Base-by-base conservation (phyloP, 208 protist genomes). In the Acanthamoeba healyi region DNA sequence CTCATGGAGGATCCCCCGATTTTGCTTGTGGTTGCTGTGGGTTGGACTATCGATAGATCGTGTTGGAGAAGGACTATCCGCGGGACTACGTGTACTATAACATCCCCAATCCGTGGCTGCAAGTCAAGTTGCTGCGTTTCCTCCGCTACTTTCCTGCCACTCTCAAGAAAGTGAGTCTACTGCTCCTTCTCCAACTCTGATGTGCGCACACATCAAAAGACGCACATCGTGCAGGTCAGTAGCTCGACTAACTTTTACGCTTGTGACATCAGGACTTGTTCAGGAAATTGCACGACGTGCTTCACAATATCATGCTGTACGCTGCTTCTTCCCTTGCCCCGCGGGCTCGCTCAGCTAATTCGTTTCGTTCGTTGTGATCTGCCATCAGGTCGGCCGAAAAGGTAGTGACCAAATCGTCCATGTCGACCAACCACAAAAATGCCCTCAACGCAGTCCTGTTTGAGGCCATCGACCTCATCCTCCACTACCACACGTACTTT, bases 81-180 rank as follows among this genome's bases (percentile, higher is more conserved):
- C 94, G 91, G 44, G 98, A 99, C 38, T 99, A 99, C 97, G 96
- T 99, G 10, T 99, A 99, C 97, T 99, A 99, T 96, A 97, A 98
- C 58, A 98, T 99, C 56, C 97, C 99, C 24, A 97, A 98, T 29
- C 99, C 99, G 56, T 99, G 99, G 99, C 97, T 99, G 36, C 99
- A 99, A 97, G 97, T 99, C 49, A 99, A 99, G 95, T 94, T 98
- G n/a, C 97, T 99, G 26, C 98, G 98, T 46, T 97, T 99, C 44
- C 96, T 99, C 38, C 98, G 99, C 94, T 98, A 98, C 89, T 99
- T 99, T 94, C 98, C 98, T 29, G 84, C 97, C 10, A 98, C 99
- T 34, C 90, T 93, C 26, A 98, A 98, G 38, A 65, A 79, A 12
- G 46, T 95, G 22, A 26, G 29, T 24, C 29, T 44, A 17, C 36